Evolutionary conservation across 1,284 basidiomycete genomes (phyloP), one percentile per base, ranked within the genome.

Genomic region (Porodaedalea pini): DNA sequence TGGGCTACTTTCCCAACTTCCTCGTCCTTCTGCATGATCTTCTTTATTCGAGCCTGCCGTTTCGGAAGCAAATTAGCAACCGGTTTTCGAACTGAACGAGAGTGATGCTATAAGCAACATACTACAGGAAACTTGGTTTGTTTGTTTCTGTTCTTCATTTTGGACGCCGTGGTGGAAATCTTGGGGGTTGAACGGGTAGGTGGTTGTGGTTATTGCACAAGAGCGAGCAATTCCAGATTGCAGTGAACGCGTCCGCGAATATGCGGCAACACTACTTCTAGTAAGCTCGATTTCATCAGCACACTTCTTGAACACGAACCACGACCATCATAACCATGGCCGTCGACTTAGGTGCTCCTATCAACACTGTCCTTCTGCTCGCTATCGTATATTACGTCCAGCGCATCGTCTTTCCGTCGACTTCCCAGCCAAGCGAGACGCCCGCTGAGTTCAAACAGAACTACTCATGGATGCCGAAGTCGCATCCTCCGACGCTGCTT

Each of bases 21-120:
- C 70, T 99, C 97, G 70, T 99, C 96, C 71, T 96, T 94, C 77
- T 99, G 96, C 93, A 99, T 99, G 61, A 99, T 98, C 78, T 95
- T 94, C 81, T 98, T 99, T 77, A 98, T 99, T 55, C 96, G 85
- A 5, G 96, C 96, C 92, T 93, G 61, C 45, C n/a, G 25, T 13
- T 19, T n/a, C n/a, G 27, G n/a, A 23, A 48, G n/a, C 19, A 29
- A 27, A 43, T 32, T 17, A 53, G 3, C 51, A 62, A 54, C 48
- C 11, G 19, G 49, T 34, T 7, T n/a, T n/a, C n/a, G n/a, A n/a
- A n/a, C n/a, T n/a, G n/a, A n/a, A n/a, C n/a, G n/a, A 51, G 69
- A 73, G 61, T 63, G 15, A 53, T 55, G 15, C 25, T 2, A 2
- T 29, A 32, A 34, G 41, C 62, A 19, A 68, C 76, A 65, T 63